These are phyloP conservation scores for Hortaea werneckii DNA, from an alignment of 2,329 filamentous ascomycete genomes.

Conservation along the genomic window DNA sequence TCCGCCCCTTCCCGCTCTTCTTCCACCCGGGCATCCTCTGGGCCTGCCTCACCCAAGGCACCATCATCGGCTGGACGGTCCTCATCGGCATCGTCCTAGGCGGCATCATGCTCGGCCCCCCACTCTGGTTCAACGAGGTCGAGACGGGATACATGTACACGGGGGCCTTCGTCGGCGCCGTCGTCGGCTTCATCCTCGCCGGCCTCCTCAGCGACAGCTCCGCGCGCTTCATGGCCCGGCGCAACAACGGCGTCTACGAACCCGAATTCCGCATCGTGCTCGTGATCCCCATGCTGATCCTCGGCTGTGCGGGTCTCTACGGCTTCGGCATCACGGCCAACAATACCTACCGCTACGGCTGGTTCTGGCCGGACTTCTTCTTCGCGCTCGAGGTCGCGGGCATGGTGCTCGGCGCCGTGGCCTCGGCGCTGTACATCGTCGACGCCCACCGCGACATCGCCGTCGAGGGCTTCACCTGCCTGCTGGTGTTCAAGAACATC, in stretches of 20 bases:
- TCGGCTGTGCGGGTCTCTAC: conserved; percentile 69
- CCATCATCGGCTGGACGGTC: conserved; percentile 90
- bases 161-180: conserved; percentile 72
- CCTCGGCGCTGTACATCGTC: conserved; percentile 77
- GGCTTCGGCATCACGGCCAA: conserved; percentile 70
- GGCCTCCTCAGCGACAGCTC: conserved; percentile 65
- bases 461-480: conserved; percentile 79
- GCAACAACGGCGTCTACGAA: conserved; percentile 76
- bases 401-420: conserved; percentile 86
- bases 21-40: conserved; percentile 78
- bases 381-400: conserved; percentile 76
- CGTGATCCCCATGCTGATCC: conserved; percentile 69
- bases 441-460: conserved; percentile 83
- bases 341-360: conserved; percentile 53
- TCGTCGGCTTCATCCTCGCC: conserved; percentile 66
- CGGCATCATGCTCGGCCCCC: conserved; percentile 70
- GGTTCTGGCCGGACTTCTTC: conserved; percentile 67
- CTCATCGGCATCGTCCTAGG: conserved; percentile 78
- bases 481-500: conserved; percentile 90
- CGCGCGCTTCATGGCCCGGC: conserved; percentile 58
- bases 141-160: conserved; percentile 80
- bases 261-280: conserved; percentile 82
- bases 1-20: conserved; percentile 72
- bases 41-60: conserved; percentile 71
- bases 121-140: conserved; percentile 71